Base-by-base conservation (phyloP, 73 alveolate genomes). In the Paramecium octaurelia region DNA sequence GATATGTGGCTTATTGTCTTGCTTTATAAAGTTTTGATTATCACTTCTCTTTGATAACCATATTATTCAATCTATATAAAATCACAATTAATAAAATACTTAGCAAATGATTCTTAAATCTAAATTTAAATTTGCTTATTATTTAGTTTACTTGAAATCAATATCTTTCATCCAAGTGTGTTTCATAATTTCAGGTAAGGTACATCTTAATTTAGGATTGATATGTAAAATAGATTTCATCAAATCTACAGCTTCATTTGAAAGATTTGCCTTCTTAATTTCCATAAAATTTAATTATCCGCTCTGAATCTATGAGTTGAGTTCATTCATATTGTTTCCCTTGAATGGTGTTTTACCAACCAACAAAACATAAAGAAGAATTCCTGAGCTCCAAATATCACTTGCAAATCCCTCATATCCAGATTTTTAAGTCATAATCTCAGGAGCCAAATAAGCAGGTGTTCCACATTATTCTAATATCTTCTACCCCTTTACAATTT, bases 371-470 rank as follows among this genome's bases (percentile, higher is more conserved):
- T 96, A 98, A 36, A 97, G 93, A 27, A 98, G 96, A 23, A 98
- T 97, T 21, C 99, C 99, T 54, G 98, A 95, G 58, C 99, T 95
- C 99, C 99, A 98, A 1, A 98, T 59, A 93, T 98, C 99, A 21
- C 98, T 98, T 11, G 95, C 97, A 38, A 95, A 97, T 11, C 99
- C 99, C 75, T 95, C 99, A 92, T 98, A 98, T 59, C 99, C 99
- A 77, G 94, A 60, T 64, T 97, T 98, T 87, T 92, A 94, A 38
- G 92, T 60, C 35, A 98, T 96, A 27, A 98, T 97, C 94, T 98
- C 99, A 24, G 99, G 99, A 1, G 99, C 99, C 27, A 98, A 96
- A 93, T 97, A 98, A 14, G 99, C 99, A 1, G 99, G 99, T 1
- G 99, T 98, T 40, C 99, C 99, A 86, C 99, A 98, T 89, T 98